Conservation (phyloP, 306 rosid species). For the Corylus heterophylla region DNA sequence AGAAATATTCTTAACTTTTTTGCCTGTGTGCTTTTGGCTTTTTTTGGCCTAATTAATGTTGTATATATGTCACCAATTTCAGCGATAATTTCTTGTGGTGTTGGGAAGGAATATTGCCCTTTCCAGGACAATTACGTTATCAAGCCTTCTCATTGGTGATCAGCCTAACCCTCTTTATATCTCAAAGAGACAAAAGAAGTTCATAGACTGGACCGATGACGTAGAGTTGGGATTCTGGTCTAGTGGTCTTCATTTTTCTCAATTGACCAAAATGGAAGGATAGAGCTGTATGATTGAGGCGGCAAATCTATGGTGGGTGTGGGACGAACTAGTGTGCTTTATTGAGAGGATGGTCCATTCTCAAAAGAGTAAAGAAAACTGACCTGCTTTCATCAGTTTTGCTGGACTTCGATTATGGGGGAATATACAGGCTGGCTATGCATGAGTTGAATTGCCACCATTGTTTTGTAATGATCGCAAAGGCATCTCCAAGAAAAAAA, state of each 20-base stretch:
- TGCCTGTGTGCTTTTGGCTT: no score
- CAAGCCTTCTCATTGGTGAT: conserved; percentile 11
- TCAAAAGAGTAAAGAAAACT: conserved; percentile 16
- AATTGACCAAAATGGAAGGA: not conserved
- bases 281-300: conserved; percentile 6
- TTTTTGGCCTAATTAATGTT: no score
- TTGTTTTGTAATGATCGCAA: conserved; percentile 21
- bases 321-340: conserved; percentile 6
- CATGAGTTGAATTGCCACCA: conserved; percentile 23
- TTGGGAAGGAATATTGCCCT: conserved; percentile 17
- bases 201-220: not conserved
- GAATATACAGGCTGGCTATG: conserved; percentile 39
- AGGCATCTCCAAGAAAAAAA: conserved; percentile 24
- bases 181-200: not conserved
- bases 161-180: conserved; percentile 10
- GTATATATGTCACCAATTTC: not conserved
- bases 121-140: conserved; percentile 1
- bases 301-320: conserved; percentile 19
- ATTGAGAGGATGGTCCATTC: conserved; percentile 28
- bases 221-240: not conserved
- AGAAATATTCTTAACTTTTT: no score
- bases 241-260: not conserved
- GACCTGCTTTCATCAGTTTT: conserved; percentile 19
- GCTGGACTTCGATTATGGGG: conserved; percentile 1
- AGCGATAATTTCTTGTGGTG: conserved; percentile 3